Percentiles rank a stretch among this genome's conserved stretches.
phyloP scores from a whole-genome alignment of 495 filamentous ascomycete species.

The Xanthoparmelia taractica region DNA sequence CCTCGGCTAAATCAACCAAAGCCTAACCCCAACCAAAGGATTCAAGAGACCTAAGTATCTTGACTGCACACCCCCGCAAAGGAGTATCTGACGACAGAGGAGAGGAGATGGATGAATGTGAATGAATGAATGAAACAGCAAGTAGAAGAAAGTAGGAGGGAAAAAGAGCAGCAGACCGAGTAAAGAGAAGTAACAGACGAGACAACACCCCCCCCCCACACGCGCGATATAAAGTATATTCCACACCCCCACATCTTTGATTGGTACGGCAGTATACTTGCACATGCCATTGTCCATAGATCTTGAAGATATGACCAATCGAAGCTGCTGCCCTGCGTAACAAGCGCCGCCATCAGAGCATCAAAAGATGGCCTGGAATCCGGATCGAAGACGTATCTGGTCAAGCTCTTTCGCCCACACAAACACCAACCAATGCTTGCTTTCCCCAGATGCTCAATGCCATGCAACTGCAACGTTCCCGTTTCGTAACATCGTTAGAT shows the following conservation, averaged over 20 bases:
- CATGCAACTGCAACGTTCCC: conserved; percentile 6
- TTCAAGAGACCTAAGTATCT: neutral
- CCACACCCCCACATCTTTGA: conserved; percentile 13
- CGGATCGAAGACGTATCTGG: neutral
- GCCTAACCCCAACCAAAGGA: neutral
- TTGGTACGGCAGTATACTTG: conserved; percentile 17
- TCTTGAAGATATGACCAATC: neutral
- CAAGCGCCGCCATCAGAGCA: conserved; percentile 1
- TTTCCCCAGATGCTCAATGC: conserved; percentile 3
- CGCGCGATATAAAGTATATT: conserved; percentile 9
- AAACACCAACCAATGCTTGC: conserved; percentile 10
- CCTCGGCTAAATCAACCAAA: neutral
- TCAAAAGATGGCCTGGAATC: conserved; percentile 1
- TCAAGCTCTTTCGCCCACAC: conserved; percentile 2
- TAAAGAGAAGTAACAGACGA: neutral
- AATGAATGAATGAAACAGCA: neutral
- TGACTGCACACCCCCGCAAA: neutral
- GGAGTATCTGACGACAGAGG: neutral
- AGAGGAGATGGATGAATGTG: too few species aligned
- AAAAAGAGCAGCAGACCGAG: conserved; percentile 1
- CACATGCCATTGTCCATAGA: conserved; percentile 10
- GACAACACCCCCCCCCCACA: conserved; percentile 12
- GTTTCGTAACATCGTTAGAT: conserved; percentile 8
- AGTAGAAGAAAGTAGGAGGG: neutral
- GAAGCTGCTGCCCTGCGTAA: conserved; percentile 9